Evolutionary conservation across 371 early-diverging fungal species (phyloP).

Genomic region (Mortierella sp.): DNA sequence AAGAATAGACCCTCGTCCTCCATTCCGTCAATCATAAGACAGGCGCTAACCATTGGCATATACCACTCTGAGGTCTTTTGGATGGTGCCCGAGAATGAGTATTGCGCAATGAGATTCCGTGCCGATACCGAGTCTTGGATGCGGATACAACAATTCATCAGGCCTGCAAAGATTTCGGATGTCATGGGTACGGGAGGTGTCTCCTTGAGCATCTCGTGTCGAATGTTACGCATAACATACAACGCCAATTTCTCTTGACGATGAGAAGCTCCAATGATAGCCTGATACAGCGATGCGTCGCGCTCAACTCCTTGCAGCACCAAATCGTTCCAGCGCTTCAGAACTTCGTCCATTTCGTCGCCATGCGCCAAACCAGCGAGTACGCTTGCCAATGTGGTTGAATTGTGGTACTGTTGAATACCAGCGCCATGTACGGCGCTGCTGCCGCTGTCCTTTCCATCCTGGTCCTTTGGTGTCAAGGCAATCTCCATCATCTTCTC

Average conservation of each 20-base stretch:
- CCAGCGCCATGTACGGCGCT: neutral
- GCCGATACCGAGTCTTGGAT: conserved; percentile 30
- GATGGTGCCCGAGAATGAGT: conserved; percentile 31
- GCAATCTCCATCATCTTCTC: conserved; percentile 31
- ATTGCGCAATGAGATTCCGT: conserved; percentile 30
- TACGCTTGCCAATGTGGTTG: conserved; percentile 29
- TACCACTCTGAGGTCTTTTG: conserved; percentile 46
- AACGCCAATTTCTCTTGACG: conserved; percentile 30
- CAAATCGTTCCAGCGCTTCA: conserved; percentile 40
- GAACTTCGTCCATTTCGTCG: conserved; percentile 30
- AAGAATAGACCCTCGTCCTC: conserved; percentile 37
- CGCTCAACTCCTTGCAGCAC: conserved; percentile 35
- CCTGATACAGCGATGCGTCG: conserved; percentile 43
- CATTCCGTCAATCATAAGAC: conserved; percentile 38
- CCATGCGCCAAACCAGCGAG: conserved; percentile 43
- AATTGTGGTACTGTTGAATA: conserved; percentile 30
- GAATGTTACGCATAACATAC: conserved; percentile 18
- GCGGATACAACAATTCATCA: conserved; percentile 49
- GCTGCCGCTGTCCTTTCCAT: neutral
- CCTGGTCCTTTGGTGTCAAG: conserved; percentile 9
- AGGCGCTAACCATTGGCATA: conserved; percentile 42
- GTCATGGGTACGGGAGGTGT: conserved; percentile 31
- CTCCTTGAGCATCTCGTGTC: conserved; percentile 41
- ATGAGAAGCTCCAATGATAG: conserved; percentile 38
- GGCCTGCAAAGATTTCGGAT: conserved; percentile 37